Conservation (phyloP, 2,329 filamentous ascomycete genomes). For the Fusarium metavorans region DNA sequence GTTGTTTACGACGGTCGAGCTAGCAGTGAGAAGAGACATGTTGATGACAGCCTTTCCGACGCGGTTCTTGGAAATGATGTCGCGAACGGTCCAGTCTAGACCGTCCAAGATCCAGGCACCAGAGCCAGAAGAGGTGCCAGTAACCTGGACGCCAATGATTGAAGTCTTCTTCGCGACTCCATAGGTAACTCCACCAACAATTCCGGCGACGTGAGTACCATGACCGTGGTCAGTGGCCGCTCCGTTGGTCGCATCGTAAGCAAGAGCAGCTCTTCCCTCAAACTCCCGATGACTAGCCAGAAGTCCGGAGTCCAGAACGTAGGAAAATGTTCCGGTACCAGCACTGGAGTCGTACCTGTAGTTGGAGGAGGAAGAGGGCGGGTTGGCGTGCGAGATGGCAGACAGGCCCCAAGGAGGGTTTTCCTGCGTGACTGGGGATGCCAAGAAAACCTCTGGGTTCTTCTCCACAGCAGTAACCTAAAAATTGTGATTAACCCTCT, state of each 20-base stretch:
- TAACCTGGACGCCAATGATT: constrained; percentile 14
- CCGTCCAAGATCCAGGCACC: constrained; percentile 43
- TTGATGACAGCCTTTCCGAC: constrained; percentile 53
- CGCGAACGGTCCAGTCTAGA: constrained; percentile 48
- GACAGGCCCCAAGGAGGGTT: background rate
- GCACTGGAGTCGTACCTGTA: constrained; percentile 24
- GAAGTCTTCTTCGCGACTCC: constrained; percentile 27
- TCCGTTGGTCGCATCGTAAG: constrained; percentile 10
- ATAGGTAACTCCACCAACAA: constrained; percentile 18
- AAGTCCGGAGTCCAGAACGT: constrained; percentile 18
- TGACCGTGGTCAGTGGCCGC: background rate
- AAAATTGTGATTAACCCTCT: no score
- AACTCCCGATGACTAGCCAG: constrained; percentile 1
- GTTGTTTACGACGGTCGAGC: constrained; percentile 24
- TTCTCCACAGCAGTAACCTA: background rate
- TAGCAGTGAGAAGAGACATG: constrained; percentile 52
- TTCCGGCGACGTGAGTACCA: constrained; percentile 20
- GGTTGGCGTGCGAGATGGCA: background rate
- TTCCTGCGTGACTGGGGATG: background rate
- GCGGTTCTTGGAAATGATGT: constrained; percentile 44
- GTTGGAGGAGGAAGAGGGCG: background rate
- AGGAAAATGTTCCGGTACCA: constrained; percentile 8
- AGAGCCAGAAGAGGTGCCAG: background rate
- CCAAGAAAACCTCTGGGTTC: background rate
- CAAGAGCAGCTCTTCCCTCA: constrained; percentile 11